Base-by-base conservation (phyloP, 225 moss, liverwort and hornwort genomes). In the Asterella californica region DNA sequence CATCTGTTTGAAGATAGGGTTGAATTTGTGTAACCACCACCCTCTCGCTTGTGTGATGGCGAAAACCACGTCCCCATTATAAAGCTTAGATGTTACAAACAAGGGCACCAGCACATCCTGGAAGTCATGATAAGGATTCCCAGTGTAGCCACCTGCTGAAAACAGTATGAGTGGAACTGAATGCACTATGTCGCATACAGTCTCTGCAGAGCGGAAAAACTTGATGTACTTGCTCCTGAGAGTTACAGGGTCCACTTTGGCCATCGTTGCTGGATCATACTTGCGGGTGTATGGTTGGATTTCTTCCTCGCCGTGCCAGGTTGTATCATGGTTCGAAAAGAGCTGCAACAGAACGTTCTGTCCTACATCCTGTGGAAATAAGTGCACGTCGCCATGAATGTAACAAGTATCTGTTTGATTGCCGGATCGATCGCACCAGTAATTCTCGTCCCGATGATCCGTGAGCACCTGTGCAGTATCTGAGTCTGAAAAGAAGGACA, bases 41-140 rank as follows among this genome's bases (percentile, higher is more conserved):
- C 79, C 80, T 57, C 88, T 66, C 19, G 50, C 74, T 42, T 88
- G 85, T 15, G 83, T 82, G 17, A 88, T 47, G 33, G 79, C 85
- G 12, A 88, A 82, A 42, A 88, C 82, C 2, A 88, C 82, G 42
- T 83, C 81, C 36, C 88, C 88, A 34, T 67, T 72, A 19, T 85
- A 86, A 21, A 69, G 72, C 66, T 78, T 83, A 66, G 86, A 85
- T n/a, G 79, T 88, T 38, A 88, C 84, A 74, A 83, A 88, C 75
- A 84, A 65, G 22, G 88, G 88, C 30, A 88, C 83, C 34, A 88
- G 64, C 30, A 88, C 85, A 75, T 88, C 88, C 76, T 88, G 83
- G 79, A 88, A 88, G 72, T 88, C 88, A 61, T 88, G 88, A 72
- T 83, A 88, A 53, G 82, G 83, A 65, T 88, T 88, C 52, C 88